Base-by-base conservation (phyloP, 2,329 filamentous ascomycete species). In the Colletotrichum brevisporum region DNA sequence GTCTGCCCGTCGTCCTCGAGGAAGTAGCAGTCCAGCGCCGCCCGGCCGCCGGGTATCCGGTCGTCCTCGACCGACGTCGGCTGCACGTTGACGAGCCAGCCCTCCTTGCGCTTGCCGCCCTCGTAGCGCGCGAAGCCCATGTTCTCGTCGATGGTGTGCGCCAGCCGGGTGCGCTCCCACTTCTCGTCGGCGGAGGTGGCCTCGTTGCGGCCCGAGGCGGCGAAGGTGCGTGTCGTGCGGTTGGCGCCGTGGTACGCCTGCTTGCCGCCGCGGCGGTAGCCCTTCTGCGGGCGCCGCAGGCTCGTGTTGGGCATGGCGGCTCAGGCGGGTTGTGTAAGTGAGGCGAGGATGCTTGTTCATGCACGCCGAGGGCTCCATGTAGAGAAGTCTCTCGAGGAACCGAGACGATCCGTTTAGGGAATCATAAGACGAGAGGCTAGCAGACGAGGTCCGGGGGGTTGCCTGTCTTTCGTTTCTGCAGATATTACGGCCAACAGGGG, bases 41-140 rank as follows among this genome's bases (percentile, higher is more conserved):
- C 92, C 72, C 94, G 90, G 45, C 96, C 96, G 69, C 94, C 93
- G 1, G 92, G 91, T 53, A 93, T 88, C 74, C 94, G 93, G 16
- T 95, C 88, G 78, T 98, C 95, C 79, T 97, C 86, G 84, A 99
- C 87, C 13, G 90, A 90, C 0, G 96, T 98, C 47, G 94, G 91
- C 78, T 97, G 94, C 83, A 98, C 93, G 77, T 98, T 99, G 74
- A 95, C 94, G 4, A 99, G 89, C 96, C 96, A 99, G 72, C 97
- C 95, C 57, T 92, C 89, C 77, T 91, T 92, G 74, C 84, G 86
- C 82, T 92, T 94, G 78, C 92, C 96, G 39, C 93, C 91, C 73
- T 99, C 97, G 78, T 95, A 98, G 58, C 95, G 92, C 41, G 91
- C 87, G 79, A 99, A 99, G 61, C 96, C 97, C 90, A 98, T 96